Conservation (phyloP, 345 rosid species). For the Populus tremula region DNA sequence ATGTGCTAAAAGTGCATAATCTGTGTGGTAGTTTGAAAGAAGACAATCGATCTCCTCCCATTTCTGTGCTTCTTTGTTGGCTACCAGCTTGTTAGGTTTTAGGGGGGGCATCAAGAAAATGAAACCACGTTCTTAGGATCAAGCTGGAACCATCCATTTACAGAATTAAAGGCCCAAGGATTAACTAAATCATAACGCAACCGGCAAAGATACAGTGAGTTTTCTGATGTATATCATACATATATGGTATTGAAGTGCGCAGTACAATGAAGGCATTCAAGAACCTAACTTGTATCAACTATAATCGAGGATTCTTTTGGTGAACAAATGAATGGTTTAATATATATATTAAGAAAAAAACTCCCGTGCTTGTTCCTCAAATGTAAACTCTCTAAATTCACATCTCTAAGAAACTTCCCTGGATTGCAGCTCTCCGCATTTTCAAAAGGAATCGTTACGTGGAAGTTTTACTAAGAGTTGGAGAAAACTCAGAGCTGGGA, state of each 20-base stretch:
- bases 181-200: not conserved
- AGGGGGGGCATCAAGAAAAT: too few relatives aligned
- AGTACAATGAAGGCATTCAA: not conserved
- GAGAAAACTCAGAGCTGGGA: not conserved
- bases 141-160: not conserved
- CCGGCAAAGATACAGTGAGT: not conserved
- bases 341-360: too few relatives aligned
- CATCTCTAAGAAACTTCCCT: not conserved
- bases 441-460: not conserved
- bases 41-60: not conserved
- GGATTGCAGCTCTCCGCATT: not conserved
- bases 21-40: not conserved
- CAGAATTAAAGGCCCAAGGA: too few relatives aligned
- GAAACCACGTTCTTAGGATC: not conserved
- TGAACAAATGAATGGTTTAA: conserved; percentile 19
- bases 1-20: conserved; percentile 8
- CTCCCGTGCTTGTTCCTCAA: not conserved
- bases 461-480: not conserved
- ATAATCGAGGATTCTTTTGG: not conserved
- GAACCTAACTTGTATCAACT: not conserved
- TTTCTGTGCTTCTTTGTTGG: too few relatives aligned
- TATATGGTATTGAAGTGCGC: not conserved
- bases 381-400: not conserved
- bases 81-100: too few relatives aligned
- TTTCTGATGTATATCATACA: not conserved